phyloP scores from a whole-genome alignment of 2,329 filamentous ascomycete species.

The Sclerotinia trifoliorum region DNA sequence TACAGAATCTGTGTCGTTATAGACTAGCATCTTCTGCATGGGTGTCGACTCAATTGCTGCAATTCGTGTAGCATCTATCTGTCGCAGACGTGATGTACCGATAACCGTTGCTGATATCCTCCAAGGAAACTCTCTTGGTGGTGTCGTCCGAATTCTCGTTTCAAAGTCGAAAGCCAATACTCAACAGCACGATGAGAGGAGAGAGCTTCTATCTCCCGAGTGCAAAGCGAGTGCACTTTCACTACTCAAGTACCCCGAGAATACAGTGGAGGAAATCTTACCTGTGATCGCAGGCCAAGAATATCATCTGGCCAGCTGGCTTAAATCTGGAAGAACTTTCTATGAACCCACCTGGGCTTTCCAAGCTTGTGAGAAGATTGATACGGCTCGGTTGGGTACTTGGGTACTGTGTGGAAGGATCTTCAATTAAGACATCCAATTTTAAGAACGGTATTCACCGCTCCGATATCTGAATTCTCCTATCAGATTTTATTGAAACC shows the following conservation, averaged over 20 bases:
- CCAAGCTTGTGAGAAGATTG: neutral
- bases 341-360: slow-evolving; percentile 18
- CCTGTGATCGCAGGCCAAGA: slow-evolving; percentile 10
- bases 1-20: neutral
- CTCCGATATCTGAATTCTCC: neutral
- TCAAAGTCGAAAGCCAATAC: neutral
- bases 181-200: neutral
- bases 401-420: neutral
- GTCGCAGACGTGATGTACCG: neutral
- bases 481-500: slow-evolving; percentile 9
- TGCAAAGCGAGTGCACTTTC: neutral
- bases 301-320: slow-evolving; percentile 15
- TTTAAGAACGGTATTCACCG: slow-evolving; percentile 8
- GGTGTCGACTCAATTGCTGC: slow-evolving; percentile 7
- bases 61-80: slow-evolving; percentile 14
- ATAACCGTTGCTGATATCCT: slow-evolving; percentile 14
- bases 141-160: neutral
- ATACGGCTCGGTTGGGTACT: neutral
- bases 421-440: neutral
- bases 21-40: slow-evolving; percentile 2
- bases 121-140: slow-evolving; percentile 13
- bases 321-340: slow-evolving; percentile 9
- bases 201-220: neutral
- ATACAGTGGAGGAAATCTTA: neutral
- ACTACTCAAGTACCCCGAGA: neutral